Percentiles rank a stretch among this genome's conserved stretches.
phyloP scores from a whole-genome alignment of 805 yeast species.

The Blastobotrys attinorum region DNA sequence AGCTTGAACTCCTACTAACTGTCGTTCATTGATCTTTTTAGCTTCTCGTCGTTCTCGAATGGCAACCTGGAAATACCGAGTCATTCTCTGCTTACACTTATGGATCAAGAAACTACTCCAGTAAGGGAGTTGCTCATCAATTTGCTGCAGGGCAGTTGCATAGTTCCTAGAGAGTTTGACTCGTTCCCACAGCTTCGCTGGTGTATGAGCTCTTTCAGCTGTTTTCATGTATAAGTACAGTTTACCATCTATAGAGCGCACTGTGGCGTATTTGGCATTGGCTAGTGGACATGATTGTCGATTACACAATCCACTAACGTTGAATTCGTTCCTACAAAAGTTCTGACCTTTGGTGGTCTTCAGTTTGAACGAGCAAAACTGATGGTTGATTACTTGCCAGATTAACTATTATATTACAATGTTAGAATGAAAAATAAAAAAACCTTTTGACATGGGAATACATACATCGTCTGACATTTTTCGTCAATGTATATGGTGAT shows the following conservation, averaged over 20 bases:
- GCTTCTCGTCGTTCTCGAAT: constrained; percentile 92
- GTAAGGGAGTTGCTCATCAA: constrained; percentile 78
- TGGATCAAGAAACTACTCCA: constrained; percentile 91
- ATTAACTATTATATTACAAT: constrained; percentile 56
- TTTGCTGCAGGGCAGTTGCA: constrained; percentile 76
- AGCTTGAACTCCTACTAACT: constrained; percentile 83
- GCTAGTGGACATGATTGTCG: constrained; percentile 96
- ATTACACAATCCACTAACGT: constrained; percentile 88
- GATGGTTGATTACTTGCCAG: constrained; percentile 95
- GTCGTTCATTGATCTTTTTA: constrained; percentile 83
- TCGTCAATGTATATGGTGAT: background rate
- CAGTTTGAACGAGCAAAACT: constrained; percentile 90
- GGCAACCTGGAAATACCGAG: constrained; percentile 91
- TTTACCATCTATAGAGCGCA: constrained; percentile 28
- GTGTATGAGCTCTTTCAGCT: constrained; percentile 95
- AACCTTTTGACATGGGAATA: background rate
- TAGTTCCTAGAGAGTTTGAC: constrained; percentile 85
- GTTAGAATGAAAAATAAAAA: background rate
- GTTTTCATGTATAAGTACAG: constrained; percentile 75
- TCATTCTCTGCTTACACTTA: constrained; percentile 93
- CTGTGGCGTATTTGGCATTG: constrained; percentile 37
- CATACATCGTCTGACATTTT: constrained; percentile 21
- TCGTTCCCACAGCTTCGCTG: constrained; percentile 91
- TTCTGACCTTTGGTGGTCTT: constrained; percentile 83
- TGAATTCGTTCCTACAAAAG: constrained; percentile 93